Evolutionary conservation across 1,284 basidiomycete genomes (phyloP).

Genomic region (Chondrostereum purpureum): DNA sequence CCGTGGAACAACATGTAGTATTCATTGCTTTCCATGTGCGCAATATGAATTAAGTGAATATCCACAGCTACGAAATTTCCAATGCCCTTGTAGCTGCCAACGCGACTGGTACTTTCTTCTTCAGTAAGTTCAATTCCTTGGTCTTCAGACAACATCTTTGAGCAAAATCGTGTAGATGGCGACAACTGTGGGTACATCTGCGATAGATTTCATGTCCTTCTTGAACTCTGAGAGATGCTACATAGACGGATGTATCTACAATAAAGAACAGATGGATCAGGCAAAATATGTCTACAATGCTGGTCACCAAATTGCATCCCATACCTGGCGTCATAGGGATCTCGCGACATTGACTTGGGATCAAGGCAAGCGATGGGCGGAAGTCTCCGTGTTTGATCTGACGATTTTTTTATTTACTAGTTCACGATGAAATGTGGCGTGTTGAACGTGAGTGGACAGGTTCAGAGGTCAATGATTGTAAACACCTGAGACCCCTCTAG

Average conservation of each 20-base stretch:
- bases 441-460: not conserved
- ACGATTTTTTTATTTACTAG: no score
- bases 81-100: constrained; percentile 3
- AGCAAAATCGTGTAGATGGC: constrained; percentile 19
- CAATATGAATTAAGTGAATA: no score
- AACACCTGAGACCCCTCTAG: not conserved
- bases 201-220: no score
- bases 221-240: no score
- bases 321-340: constrained; percentile 4
- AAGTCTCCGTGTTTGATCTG: no score
- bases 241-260: constrained; percentile 5
- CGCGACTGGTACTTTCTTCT: constrained; percentile 17
- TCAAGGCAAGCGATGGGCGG: no score
- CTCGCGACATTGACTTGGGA: not conserved
- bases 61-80: constrained; percentile 6
- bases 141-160: not conserved
- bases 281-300: not conserved
- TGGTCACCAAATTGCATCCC: constrained; percentile 5
- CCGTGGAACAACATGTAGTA: constrained; percentile 25
- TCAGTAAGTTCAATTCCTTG: constrained; percentile 20
- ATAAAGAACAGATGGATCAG: not conserved
- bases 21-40: not conserved
- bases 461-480: not conserved
- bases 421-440: not conserved
- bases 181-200: no score